A percentile compares a stretch with the other conserved stretches of the same genome.
Evolutionary conservation across 1,284 basidiomycete species (phyloP).

Genomic region (Sporisorium scitamineum): DNA sequence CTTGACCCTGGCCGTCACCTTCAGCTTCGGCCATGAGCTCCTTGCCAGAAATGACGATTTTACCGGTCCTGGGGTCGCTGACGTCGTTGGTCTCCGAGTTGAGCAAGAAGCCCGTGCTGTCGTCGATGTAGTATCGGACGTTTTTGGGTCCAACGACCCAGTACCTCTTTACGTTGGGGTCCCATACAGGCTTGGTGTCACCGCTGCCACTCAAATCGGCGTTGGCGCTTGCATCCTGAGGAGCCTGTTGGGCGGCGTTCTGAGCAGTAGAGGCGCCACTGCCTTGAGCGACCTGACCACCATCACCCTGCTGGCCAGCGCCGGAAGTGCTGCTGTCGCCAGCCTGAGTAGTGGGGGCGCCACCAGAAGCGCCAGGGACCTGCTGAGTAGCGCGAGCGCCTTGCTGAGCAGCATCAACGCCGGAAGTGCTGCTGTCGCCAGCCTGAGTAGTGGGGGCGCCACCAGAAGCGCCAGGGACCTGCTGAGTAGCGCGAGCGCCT

Average conservation of each 20-base stretch:
- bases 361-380: not conserved
- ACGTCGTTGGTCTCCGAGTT: constrained; percentile 25
- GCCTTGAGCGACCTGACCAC: not conserved
- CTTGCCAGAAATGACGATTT: constrained; percentile 12
- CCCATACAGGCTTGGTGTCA: not conserved
- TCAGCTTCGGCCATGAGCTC: not conserved
- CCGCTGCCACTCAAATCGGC: not conserved
- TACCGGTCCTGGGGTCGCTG: constrained; percentile 38
- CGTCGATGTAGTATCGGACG: constrained; percentile 31
- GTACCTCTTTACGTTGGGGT: not conserved
- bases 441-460: not conserved
- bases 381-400: too few species aligned
- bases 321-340: not conserved
- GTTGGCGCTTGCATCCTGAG: not conserved
- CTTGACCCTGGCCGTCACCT: constrained; percentile 1
- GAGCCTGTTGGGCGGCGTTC: not conserved
- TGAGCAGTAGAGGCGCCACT: not conserved
- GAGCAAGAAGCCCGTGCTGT: constrained; percentile 14
- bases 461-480: not conserved
- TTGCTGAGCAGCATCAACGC: not conserved
- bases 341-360: not conserved
- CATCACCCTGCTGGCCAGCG: not conserved
- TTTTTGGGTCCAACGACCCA: not conserved
- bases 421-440: not conserved
- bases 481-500: too few species aligned